Percentiles rank a stretch among this genome's conserved stretches.
phyloP scores from a whole-genome alignment of 805 yeast species.

The Kockiozyma suomiensis region DNA sequence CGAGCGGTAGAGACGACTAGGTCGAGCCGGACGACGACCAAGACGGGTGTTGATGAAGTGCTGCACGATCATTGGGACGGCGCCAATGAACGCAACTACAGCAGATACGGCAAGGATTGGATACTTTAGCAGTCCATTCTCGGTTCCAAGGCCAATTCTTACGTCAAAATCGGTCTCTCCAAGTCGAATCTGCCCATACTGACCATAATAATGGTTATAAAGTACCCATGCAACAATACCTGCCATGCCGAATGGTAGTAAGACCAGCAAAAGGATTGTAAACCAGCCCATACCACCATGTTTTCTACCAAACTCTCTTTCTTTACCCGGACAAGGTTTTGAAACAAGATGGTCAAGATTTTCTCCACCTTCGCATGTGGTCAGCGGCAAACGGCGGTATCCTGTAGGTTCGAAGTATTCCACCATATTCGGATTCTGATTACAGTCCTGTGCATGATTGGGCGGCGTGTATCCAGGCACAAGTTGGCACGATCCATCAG shows the following conservation, averaged over 20 bases:
- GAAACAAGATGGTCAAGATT: conserved; percentile 66
- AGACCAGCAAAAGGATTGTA: conserved; percentile 55
- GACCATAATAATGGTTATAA: conserved; percentile 76
- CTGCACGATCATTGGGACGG: conserved; percentile 34
- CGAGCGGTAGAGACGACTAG: conserved; percentile 33
- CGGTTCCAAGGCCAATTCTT: conserved; percentile 30
- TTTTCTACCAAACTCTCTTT: conserved; percentile 57
- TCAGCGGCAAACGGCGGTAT: conserved; percentile 79
- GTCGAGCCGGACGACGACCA: conserved; percentile 34
- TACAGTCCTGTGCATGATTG: conserved; percentile 65
- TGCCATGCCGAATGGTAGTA: conserved; percentile 58
- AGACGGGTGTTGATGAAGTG: conserved; percentile 31
- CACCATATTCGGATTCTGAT: conserved; percentile 52
- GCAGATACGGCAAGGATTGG: conserved; percentile 41
- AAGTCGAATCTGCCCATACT: conserved; percentile 83
- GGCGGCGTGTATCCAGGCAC: conserved; percentile 73
- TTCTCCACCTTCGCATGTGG: conserved; percentile 84
- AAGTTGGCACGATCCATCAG: conserved; percentile 82
- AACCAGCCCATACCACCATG: conserved; percentile 59
- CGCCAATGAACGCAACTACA: conserved; percentile 41
- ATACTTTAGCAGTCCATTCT: conserved; percentile 33
- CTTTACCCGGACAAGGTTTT: conserved; percentile 86
- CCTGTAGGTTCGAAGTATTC: conserved; percentile 91
- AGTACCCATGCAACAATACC: conserved; percentile 66
- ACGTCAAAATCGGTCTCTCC: conserved; percentile 51